Percentiles rank a stretch among this genome's conserved stretches.
phyloP scores from a whole-genome alignment of 345 rosid species.

The Rhizophora apiculata region DNA sequence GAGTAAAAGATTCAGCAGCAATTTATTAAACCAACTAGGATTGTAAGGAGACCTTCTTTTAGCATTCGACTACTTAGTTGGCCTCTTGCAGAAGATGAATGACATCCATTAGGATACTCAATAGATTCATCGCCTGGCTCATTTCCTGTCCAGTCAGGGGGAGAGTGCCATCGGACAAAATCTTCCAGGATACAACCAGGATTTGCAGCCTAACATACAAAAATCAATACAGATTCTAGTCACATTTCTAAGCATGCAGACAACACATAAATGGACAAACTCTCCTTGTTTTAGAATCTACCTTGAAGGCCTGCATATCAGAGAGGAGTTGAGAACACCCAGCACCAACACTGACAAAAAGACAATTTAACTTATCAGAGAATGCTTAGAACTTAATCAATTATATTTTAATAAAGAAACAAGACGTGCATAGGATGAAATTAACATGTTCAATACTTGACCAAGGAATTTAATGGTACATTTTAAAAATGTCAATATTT shows the following conservation, averaged over 20 bases:
- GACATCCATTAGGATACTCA: slow-evolving; percentile 34
- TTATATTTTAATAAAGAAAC: not conserved
- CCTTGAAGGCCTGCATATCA: slow-evolving; percentile 99
- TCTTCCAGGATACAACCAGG: slow-evolving; percentile 98
- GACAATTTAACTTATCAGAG: slow-evolving; percentile 13
- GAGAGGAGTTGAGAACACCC: slow-evolving; percentile 98
- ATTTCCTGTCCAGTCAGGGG: slow-evolving; percentile 91
- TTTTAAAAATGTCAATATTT: not conserved
- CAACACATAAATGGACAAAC: slow-evolving; percentile 3
- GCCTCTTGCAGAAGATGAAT: slow-evolving; percentile 54
- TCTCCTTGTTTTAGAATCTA: slow-evolving; percentile 22
- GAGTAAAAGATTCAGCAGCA: not conserved
- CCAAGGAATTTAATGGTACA: not conserved
- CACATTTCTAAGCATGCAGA: not conserved
- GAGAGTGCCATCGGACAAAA: slow-evolving; percentile 99
- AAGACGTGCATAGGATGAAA: not conserved
- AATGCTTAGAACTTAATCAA: not conserved
- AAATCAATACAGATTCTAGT: slow-evolving; percentile 1
- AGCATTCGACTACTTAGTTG: slow-evolving; percentile 92
- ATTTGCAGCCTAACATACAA: slow-evolving; percentile 74
- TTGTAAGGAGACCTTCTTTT: slow-evolving; percentile 67
- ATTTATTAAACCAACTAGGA: slow-evolving; percentile 1
- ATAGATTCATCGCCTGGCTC: slow-evolving; percentile 42
- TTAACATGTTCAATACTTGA: not conserved
- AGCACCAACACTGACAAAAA: slow-evolving; percentile 84